Base-by-base conservation (phyloP, 768 basidiomycete genomes). In the Cystobasidiopsis lactophilus region DNA sequence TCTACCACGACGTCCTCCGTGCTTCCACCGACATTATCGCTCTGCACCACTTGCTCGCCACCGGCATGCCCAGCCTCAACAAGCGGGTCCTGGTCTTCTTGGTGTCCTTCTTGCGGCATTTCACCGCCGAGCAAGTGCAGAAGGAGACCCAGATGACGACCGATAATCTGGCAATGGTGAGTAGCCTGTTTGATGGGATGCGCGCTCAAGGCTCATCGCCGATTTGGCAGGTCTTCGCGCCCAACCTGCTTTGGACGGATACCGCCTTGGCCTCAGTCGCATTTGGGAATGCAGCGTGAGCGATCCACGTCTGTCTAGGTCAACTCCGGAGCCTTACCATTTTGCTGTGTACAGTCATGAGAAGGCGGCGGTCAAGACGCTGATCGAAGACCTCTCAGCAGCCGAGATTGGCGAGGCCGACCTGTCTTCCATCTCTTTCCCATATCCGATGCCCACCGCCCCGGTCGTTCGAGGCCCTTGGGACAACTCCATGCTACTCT, bases 21-120 rank as follows among this genome's bases (percentile, higher is more conserved):
- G 59, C 62, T 2, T 73, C 84, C 2, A 70, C 75, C 38, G 76
- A 82, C 39, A 74, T 80, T 0, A 69, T 74, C 11, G 75, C 77
- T 4, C 82, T 82, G 62, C 72, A 88, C 48, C 73, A 72, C 40
- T 79, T 91, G 58, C 73, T 91, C 19, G 72, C 75, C 59, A 73
- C 76, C 11, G n/a, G n/a, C n/a, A 72, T 95, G 18, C 89, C 88
- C 18, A 81, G 79, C 13, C 78, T 83, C 63, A 85, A 91, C 61
- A 73, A 84, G 18, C 74, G 83, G 11, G 88, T 91, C 9, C 73
- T 91, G 13, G 66, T 88, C 50, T 91, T 89, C 64, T 75, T 88
- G 24, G 71, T 93, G 66, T 86, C 82, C 69, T 91, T 93, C 68
- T 67, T 89, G 47, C 86, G 91, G 69, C 68, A 85, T 50, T 93